phyloP scores from a whole-genome alignment of 257 asterid genomes.

The Solanum acaule region DNA sequence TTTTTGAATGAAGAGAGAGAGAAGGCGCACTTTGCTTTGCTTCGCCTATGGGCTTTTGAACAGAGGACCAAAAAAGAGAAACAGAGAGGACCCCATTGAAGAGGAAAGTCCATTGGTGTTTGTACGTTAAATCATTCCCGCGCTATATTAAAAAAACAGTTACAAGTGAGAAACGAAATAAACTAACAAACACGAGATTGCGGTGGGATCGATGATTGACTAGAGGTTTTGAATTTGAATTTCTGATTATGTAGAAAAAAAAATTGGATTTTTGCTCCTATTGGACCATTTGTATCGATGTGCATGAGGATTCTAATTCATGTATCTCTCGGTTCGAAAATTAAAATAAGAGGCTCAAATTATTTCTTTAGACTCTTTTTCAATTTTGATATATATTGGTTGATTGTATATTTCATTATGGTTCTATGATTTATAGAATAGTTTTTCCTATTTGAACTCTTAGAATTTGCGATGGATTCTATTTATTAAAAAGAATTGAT shows the following conservation, averaged over 20 bases:
- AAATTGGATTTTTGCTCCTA: not conserved
- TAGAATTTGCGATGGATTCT: too few species aligned
- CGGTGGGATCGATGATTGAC: not conserved
- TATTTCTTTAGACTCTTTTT: not conserved
- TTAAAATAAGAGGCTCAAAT: not conserved
- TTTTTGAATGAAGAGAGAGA: constrained; percentile 3
- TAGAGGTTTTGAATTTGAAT: not conserved
- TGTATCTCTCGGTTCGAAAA: too few species aligned
- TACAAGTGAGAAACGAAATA: not conserved
- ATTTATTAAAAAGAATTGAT: too few species aligned
- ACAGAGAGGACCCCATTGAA: not conserved
- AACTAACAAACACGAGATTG: not conserved
- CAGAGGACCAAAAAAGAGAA: not conserved
- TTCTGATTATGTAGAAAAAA: too few species aligned
- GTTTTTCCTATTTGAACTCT: not conserved
- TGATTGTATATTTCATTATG: too few species aligned
- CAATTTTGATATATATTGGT: too few species aligned
- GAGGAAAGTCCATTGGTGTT: not conserved
- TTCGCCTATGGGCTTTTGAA: not conserved
- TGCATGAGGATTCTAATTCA: too few species aligned
- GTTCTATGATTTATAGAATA: not conserved
- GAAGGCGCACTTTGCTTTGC: constrained; percentile 24
- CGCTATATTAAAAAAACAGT: not conserved
- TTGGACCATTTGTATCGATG: not conserved
- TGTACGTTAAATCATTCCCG: not conserved